These are phyloP conservation scores for Didymella pinodella DNA, from an alignment of 2,329 filamentous ascomycete species.

Conservation along the genomic window DNA sequence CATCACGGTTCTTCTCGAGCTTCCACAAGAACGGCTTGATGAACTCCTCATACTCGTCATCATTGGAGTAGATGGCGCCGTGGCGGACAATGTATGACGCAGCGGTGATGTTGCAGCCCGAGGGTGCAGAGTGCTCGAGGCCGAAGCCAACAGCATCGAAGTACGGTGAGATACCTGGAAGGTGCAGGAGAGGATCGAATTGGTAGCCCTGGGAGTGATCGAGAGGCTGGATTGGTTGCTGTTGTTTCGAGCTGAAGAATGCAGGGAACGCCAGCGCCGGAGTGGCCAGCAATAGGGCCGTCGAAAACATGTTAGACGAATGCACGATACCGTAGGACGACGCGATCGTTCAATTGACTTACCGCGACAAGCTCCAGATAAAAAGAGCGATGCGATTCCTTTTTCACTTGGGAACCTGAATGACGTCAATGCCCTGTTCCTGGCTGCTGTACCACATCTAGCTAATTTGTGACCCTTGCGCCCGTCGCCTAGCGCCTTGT, in stretches of 20 bases:
- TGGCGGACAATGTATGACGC: conserved; percentile 60
- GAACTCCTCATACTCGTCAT: conserved; percentile 60
- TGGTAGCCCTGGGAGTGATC: conserved; percentile 48
- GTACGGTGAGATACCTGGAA: conserved; percentile 60
- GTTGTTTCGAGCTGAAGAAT: conserved; percentile 19
- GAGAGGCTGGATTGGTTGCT: conserved; percentile 32
- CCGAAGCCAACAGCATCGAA: conserved; percentile 58
- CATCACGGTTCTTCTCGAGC: conserved; percentile 63
- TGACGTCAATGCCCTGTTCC: conserved; percentile 20
- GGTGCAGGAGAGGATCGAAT: conserved; percentile 59
- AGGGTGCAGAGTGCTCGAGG: conserved; percentile 56
- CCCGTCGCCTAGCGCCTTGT: conserved; percentile 1
- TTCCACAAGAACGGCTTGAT: conserved; percentile 62
- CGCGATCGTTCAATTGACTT: conserved; percentile 9
- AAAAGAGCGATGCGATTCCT: conserved; percentile 2
- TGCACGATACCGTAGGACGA: not conserved
- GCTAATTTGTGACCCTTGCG: conserved; percentile 11
- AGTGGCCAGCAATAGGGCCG: conserved; percentile 29
- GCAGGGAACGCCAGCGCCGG: conserved; percentile 34
- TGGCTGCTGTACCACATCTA: conserved; percentile 13
- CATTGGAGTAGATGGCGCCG: conserved; percentile 60
- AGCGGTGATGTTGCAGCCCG: conserved; percentile 58
- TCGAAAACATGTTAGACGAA: conserved; percentile 17
- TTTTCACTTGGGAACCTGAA: conserved; percentile 3
- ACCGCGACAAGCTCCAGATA: conserved; percentile 11